Percentiles rank a stretch among this genome's conserved stretches.
These are phyloP conservation scores for Eragrostis tef DNA, from an alignment of 202 grass and related monocot genomes.

Conservation along the genomic window DNA sequence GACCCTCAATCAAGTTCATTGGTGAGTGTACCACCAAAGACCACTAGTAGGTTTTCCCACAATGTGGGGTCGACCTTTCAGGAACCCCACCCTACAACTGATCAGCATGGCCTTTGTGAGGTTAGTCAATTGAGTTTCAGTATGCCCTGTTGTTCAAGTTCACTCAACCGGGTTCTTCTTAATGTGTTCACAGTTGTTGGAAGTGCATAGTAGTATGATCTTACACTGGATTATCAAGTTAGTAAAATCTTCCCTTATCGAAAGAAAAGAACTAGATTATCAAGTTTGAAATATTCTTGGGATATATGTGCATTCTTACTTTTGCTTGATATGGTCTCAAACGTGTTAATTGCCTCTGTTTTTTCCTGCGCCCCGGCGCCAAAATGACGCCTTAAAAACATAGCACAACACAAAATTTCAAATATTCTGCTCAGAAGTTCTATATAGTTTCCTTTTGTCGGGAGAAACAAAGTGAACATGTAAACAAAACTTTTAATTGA, in stretches of 20 bases:
- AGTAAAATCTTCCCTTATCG: too few species aligned
- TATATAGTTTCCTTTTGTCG: neutral
- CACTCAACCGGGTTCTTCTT: neutral
- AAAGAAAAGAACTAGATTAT: neutral
- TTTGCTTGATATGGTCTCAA: constrained; percentile 5
- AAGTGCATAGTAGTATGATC: constrained; percentile 1
- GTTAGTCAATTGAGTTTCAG: constrained; percentile 47
- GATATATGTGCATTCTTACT: constrained; percentile 4
- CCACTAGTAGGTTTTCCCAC: constrained; percentile 57
- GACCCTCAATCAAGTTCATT: constrained; percentile 57
- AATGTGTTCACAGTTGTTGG: constrained; percentile 20
- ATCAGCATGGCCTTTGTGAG: constrained; percentile 47
- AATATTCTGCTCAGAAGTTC: constrained; percentile 3
- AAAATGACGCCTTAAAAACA: too few species aligned
- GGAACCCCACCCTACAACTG: constrained; percentile 44
- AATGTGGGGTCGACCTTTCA: constrained; percentile 55
- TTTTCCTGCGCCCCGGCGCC: too few species aligned
- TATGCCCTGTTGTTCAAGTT: constrained; percentile 28
- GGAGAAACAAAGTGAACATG: neutral
- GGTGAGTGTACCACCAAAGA: constrained; percentile 45
- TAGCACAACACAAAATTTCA: neutral
- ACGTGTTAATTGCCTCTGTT: neutral
- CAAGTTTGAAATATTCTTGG: neutral
- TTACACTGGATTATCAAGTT: neutral
- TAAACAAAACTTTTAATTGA: neutral